Percentiles rank a stretch among this genome's conserved stretches.
Evolutionary conservation across 805 yeast genomes (phyloP).

Genomic region (Myxozyma monticola): DNA sequence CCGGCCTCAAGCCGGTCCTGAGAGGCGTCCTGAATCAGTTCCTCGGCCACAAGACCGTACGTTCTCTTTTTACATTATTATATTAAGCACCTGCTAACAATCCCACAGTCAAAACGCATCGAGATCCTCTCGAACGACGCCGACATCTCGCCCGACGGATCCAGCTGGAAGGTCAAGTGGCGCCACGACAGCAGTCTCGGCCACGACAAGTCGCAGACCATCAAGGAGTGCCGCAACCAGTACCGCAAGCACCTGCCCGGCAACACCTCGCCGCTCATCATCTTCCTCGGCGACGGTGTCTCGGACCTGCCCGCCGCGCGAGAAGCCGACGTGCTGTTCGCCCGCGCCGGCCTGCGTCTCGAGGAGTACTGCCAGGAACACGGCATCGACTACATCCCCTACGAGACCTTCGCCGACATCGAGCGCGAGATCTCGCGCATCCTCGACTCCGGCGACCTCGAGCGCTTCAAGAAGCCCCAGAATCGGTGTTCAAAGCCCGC

Average conservation of each 20-base stretch:
- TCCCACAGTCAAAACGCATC: slow-evolving; percentile 37
- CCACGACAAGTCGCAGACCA: slow-evolving; percentile 47
- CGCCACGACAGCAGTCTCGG: slow-evolving; percentile 47
- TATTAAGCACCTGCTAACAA: too few relatives aligned
- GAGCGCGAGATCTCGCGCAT: slow-evolving; percentile 36
- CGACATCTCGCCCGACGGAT: slow-evolving; percentile 40
- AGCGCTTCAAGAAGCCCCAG: slow-evolving; percentile 26
- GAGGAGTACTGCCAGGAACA: slow-evolving; percentile 46
- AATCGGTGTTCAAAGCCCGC: slow-evolving; percentile 11
- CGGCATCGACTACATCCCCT: slow-evolving; percentile 45
- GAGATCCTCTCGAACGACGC: slow-evolving; percentile 46
- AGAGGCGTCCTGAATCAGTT: slow-evolving; percentile 45
- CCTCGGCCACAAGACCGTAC: slow-evolving; percentile 42
- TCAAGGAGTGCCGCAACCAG: slow-evolving; percentile 41
- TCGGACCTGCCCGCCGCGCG: slow-evolving; percentile 49
- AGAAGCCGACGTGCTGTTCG: slow-evolving; percentile 47
- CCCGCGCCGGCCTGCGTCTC: slow-evolving; percentile 44
- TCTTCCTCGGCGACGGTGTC: slow-evolving; percentile 60
- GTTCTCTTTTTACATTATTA: not conserved
- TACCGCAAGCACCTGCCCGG: slow-evolving; percentile 30
- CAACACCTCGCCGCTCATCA: slow-evolving; percentile 44
- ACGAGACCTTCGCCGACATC: slow-evolving; percentile 45
- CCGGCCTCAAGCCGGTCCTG: slow-evolving; percentile 46
- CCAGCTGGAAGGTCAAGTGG: slow-evolving; percentile 45
- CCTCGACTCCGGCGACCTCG: slow-evolving; percentile 29